Evolutionary conservation across 164 flowering plant species (phyloP).

Genomic region (Vitis rotundifolia): DNA sequence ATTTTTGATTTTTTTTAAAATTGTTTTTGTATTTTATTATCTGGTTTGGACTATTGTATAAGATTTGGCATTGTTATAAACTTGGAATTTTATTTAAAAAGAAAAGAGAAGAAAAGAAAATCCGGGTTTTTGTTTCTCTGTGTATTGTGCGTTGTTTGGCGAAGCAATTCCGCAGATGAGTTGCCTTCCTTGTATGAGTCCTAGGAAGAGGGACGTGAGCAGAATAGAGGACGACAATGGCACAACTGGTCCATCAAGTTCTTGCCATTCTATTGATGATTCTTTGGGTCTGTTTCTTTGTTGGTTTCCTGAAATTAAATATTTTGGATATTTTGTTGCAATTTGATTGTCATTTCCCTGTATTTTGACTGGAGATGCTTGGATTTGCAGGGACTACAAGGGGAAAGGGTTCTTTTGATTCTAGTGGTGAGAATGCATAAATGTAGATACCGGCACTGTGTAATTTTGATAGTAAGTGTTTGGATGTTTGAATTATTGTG

Average conservation of each 20-base stretch:
- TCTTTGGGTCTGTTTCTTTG: constrained; percentile 15
- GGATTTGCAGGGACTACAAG: constrained; percentile 31
- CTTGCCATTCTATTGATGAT: constrained; percentile 12
- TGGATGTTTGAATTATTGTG: constrained; percentile 2
- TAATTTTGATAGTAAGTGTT: not conserved
- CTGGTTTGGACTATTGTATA: too few species aligned
- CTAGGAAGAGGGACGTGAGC: constrained; percentile 24
- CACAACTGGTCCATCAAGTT: constrained; percentile 16
- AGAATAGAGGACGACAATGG: constrained; percentile 39
- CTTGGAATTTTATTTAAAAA: too few species aligned
- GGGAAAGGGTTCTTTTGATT: constrained; percentile 15
- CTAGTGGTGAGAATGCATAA: constrained; percentile 19
- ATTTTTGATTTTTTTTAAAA: too few species aligned
- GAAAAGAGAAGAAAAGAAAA: too few species aligned
- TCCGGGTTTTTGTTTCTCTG: not conserved
- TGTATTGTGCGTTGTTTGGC: not conserved
- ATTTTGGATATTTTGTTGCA: not conserved
- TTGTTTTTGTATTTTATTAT: too few species aligned
- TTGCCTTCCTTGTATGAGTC: constrained; percentile 45
- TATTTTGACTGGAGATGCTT: not conserved
- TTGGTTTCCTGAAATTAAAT: not conserved
- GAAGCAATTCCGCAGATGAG: constrained; percentile 31
- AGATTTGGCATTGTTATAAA: too few species aligned
- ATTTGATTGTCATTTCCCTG: not conserved
- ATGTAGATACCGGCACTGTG: too few species aligned